These are phyloP conservation scores for Sisymbrium irio DNA, from an alignment of 345 rosid genomes.

Conservation along the genomic window DNA sequence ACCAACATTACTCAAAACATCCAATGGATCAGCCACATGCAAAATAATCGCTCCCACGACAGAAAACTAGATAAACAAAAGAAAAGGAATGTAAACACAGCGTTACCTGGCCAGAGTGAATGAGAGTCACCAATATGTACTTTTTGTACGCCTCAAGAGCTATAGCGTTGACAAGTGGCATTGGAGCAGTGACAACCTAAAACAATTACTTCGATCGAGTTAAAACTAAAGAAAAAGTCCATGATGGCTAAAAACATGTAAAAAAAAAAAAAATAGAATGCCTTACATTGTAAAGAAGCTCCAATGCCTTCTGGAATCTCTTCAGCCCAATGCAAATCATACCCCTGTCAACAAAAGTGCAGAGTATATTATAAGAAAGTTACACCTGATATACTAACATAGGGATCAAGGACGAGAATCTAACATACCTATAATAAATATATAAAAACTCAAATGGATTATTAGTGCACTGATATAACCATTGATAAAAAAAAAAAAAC, in stretches of 20 bases:
- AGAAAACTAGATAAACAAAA: not conserved
- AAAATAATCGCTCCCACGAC: not conserved
- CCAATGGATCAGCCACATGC: not conserved
- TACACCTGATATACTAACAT: not conserved
- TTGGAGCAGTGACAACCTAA: conserved; percentile 95
- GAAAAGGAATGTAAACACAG: not conserved
- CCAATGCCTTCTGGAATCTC: conserved; percentile 75
- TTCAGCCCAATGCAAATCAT: conserved; percentile 93
- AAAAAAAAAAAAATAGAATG: conserved; percentile 25
- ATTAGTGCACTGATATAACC: not conserved
- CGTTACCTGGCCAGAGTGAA: conserved; percentile 75
- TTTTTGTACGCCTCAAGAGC: conserved; percentile 94
- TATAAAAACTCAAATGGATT: not conserved
- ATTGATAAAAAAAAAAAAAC: not conserved
- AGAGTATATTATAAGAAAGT: not conserved
- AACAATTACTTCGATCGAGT: conserved; percentile 13
- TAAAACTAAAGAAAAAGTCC: conserved; percentile 5
- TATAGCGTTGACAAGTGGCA: conserved; percentile 71
- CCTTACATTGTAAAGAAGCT: conserved; percentile 80
- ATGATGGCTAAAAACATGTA: not conserved
- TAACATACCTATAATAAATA: not conserved
- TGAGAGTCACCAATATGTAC: conserved; percentile 77
- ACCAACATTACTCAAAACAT: conserved; percentile 16
- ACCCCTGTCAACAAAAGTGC: conserved; percentile 55
- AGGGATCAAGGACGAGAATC: conserved; percentile 3